A percentile compares a stretch with the other conserved stretches of the same genome.
phyloP scores from a whole-genome alignment of 2,329 filamentous ascomycete species.

The Myriosclerotinia scirpicola region DNA sequence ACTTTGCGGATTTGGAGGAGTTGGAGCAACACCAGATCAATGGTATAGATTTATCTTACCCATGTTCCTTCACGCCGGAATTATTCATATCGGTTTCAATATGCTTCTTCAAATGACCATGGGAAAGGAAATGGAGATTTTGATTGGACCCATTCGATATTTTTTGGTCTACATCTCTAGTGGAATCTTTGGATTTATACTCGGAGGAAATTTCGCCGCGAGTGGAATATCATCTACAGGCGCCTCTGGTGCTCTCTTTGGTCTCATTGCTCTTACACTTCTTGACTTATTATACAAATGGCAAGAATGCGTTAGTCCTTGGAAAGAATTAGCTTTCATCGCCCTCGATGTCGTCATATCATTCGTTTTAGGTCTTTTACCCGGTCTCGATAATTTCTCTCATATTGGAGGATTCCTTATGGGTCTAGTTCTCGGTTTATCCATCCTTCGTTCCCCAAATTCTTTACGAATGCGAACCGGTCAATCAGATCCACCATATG shows the following conservation, averaged over 20 bases:
- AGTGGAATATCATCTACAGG: slow-evolving; percentile 80
- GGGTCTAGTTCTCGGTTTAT: slow-evolving; percentile 84
- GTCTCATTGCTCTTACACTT: slow-evolving; percentile 82
- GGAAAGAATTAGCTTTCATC: slow-evolving; percentile 85
- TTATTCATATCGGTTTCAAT: slow-evolving; percentile 96
- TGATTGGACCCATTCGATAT: slow-evolving; percentile 86
- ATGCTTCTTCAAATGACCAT: slow-evolving; percentile 87
- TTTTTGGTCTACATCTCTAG: slow-evolving; percentile 84
- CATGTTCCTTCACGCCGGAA: slow-evolving; percentile 91
- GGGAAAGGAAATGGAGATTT: slow-evolving; percentile 86
- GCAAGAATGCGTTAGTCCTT: slow-evolving; percentile 72
- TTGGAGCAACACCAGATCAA: slow-evolving; percentile 69
- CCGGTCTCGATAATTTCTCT: slow-evolving; percentile 93
- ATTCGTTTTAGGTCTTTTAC: slow-evolving; percentile 87
- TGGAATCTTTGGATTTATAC: slow-evolving; percentile 93
- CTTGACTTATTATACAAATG: slow-evolving; percentile 93
- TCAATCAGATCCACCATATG: slow-evolving; percentile 66
- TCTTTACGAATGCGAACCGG: slow-evolving; percentile 73
- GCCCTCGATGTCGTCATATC: slow-evolving; percentile 82
- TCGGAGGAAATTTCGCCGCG: slow-evolving; percentile 90
- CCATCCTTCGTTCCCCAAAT: slow-evolving; percentile 84
- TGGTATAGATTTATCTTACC: slow-evolving; percentile 97
- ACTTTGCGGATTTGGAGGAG: slow-evolving; percentile 73
- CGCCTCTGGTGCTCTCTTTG: slow-evolving; percentile 87
- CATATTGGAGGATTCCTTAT: slow-evolving; percentile 96